Evolutionary conservation across 352 stramenopile species (phyloP).

Genomic region (Pythium biforme): DNA sequence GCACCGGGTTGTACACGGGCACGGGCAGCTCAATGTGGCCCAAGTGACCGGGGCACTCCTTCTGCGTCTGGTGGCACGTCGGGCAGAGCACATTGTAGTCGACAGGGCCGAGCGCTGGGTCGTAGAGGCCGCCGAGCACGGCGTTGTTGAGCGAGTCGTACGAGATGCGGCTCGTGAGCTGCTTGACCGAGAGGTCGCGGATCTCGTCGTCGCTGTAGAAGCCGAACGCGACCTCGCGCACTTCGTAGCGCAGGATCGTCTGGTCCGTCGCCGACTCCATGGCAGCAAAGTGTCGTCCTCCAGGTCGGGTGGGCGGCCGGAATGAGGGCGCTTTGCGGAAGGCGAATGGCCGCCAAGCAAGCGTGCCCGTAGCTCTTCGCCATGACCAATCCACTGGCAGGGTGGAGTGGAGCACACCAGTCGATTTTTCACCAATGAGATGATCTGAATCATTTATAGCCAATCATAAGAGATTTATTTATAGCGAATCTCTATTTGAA

Average conservation of each 20-base stretch:
- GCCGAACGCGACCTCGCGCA: constrained; percentile 90
- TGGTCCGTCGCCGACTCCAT: constrained; percentile 90
- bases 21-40: constrained; percentile 99
- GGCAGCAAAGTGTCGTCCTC: not conserved
- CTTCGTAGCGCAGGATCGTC: constrained; percentile 90
- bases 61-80: constrained; percentile 95
- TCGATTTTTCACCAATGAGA: constrained; percentile 28
- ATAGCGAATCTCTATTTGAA: constrained; percentile 33
- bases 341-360: constrained; percentile 8
- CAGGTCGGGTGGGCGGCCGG: not conserved
- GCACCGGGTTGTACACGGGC: constrained; percentile 97
- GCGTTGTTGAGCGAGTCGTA: constrained; percentile 96
- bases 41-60: constrained; percentile 97
- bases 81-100: constrained; percentile 91
- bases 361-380: constrained; percentile 21
- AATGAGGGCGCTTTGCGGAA: constrained; percentile 1
- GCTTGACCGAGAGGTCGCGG: constrained; percentile 94
- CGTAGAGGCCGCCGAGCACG: constrained; percentile 96
- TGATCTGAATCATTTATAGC: not conserved
- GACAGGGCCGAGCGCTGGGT: constrained; percentile 93
- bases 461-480: constrained; percentile 11
- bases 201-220: constrained; percentile 99
- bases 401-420: constrained; percentile 13
- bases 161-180: constrained; percentile 94
- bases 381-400: constrained; percentile 22